Base-by-base conservation (phyloP, 139 green algal species). In the Volvox africanus region DNA sequence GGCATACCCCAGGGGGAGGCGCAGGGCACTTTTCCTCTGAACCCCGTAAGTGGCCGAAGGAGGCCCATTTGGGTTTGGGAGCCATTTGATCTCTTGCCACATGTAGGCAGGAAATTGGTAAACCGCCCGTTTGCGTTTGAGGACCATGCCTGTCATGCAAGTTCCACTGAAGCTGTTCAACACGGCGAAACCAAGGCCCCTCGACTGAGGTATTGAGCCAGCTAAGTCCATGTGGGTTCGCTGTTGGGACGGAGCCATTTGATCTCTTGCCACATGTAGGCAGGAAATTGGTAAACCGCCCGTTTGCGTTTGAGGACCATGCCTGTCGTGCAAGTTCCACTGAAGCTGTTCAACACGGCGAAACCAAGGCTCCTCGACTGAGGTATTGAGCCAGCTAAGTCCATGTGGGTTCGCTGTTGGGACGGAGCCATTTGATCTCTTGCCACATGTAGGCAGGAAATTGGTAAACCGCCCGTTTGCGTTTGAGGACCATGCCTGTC, bases 61-160 rank as follows among this genome's bases (percentile, higher is more conserved):
- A n/a, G 44, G 62, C n/a, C 65, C 50, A 67, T 17, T 1, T 19
- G 33, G 19, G 21, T 37, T 11, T 80, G 22, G 87, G 94, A 93
- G 95, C 95, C 95, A 96, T 96, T 96, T 96, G 88, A 96, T 96
- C 93, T 95, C 71, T 89, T 95, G 94, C 93, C 95, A 96, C 89
- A 82, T 91, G 79, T 80, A 85, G 77, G 92, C 94, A 95, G 92
- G 93, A 96, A 96, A 96, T 96, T 96, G 95, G 95, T 96, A 96
- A 96, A 90, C 94, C 73, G 69, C 73, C 86, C 36, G 19, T 82
- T 62, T 80, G 35, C 73, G 17, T 37, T 50, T 80, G 12, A 80
- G 2, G 17, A 37, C 22, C 2, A 80, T 76, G 68, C 44, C 44
- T 14, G 44, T 55, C 44, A 9, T 55, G 44, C 44, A 55, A 14